Evolutionary conservation across 768 basidiomycete genomes (phyloP).

Genomic region (Mycena albidolilacea): DNA sequence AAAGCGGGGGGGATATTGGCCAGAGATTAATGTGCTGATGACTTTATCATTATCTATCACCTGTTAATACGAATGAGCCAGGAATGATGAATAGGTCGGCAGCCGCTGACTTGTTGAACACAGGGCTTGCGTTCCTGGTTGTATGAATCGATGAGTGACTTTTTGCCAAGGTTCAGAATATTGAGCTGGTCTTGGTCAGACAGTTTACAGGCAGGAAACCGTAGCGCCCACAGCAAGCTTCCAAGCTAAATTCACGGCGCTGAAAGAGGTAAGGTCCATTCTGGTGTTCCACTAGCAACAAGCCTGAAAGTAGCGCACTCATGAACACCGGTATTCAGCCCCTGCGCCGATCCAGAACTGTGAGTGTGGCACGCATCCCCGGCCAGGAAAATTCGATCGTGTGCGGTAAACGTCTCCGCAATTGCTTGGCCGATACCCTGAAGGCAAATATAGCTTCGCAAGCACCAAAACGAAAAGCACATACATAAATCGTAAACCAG

Average conservation of each 20-base stretch:
- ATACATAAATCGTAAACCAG: conserved; percentile 41
- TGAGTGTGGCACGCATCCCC: conserved; percentile 44
- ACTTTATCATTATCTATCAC: conserved; percentile 42
- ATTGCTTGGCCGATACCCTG: conserved; percentile 43
- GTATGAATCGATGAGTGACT: conserved; percentile 38
- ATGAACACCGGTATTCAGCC: conserved; percentile 42
- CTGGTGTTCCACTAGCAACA: not conserved
- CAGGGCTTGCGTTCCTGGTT: conserved; percentile 37
- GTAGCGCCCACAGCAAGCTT: conserved; percentile 38
- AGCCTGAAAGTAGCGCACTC: conserved; percentile 27
- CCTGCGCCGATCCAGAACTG: conserved; percentile 41
- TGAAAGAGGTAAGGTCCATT: not conserved
- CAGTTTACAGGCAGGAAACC: not conserved
- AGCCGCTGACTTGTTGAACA: conserved; percentile 36
- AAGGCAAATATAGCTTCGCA: not conserved
- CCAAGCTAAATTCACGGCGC: conserved; percentile 43
- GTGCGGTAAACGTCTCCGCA: conserved; percentile 35
- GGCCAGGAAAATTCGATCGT: conserved; percentile 41
- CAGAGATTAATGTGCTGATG: conserved; percentile 40
- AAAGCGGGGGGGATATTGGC: conserved; percentile 40
- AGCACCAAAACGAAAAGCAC: not conserved
- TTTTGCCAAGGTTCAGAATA: conserved; percentile 35
- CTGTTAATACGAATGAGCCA: conserved; percentile 9
- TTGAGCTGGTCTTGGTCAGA: conserved; percentile 30
- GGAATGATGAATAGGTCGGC: not conserved